These are phyloP conservation scores for Aspergillus bombycis DNA, from an alignment of 2,329 filamentous ascomycete genomes.

Conservation along the genomic window DNA sequence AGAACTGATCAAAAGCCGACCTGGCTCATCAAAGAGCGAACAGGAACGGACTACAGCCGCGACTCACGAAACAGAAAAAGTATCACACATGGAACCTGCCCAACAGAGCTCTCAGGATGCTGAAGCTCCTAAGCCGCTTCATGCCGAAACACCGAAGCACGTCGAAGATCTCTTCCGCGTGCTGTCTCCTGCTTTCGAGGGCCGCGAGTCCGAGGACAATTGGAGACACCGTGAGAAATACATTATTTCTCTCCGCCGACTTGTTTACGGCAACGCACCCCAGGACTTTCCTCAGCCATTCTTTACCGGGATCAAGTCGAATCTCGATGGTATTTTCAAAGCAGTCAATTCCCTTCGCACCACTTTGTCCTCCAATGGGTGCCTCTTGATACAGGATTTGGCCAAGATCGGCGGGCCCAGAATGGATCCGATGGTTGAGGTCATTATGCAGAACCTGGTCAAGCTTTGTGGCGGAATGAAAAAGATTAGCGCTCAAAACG, in stretches of 20 bases:
- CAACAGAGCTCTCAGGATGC: constrained; percentile 53
- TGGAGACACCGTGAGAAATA: constrained; percentile 87
- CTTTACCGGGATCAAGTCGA: constrained; percentile 67
- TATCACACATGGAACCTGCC: constrained; percentile 35
- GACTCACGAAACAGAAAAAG: constrained; percentile 20
- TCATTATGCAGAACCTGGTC: constrained; percentile 84
- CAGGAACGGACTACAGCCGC: constrained; percentile 17
- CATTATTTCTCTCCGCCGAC: constrained; percentile 72
- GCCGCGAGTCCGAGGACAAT: constrained; percentile 86
- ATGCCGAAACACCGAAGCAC: constrained; percentile 81
- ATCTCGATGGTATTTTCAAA: constrained; percentile 89
- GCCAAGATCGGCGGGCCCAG: constrained; percentile 74
- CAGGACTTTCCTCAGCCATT: constrained; percentile 75
- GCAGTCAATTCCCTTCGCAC: constrained; percentile 81
- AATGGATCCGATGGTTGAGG: constrained; percentile 86
- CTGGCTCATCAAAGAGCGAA: constrained; percentile 25
- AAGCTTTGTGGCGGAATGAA: constrained; percentile 90
- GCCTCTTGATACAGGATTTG: constrained; percentile 80
- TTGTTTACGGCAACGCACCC: constrained; percentile 82
- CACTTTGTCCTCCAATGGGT: constrained; percentile 85
- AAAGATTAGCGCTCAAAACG: constrained; percentile 85
- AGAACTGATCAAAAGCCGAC: constrained; percentile 24
- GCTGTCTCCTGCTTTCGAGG: constrained; percentile 82
- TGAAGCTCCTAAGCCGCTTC: constrained; percentile 76
- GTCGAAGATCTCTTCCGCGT: constrained; percentile 84